phyloP scores from a whole-genome alignment of 495 filamentous ascomycete genomes.

The Lindgomyces ingoldianus region DNA sequence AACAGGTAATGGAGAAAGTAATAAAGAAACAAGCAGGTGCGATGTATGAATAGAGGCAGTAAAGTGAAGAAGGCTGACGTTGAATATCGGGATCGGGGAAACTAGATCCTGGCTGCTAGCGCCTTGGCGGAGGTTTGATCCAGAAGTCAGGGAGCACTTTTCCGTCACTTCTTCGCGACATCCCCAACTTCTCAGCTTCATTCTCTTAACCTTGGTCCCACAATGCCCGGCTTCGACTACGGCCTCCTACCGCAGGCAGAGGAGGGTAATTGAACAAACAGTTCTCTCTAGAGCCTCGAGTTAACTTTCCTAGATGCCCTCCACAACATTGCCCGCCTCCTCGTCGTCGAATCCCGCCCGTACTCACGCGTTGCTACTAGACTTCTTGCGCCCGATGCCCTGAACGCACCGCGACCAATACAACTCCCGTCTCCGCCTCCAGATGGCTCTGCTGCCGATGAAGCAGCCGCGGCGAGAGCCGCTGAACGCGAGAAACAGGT shows the following conservation, averaged over 20 bases:
- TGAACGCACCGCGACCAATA: constrained; percentile 55
- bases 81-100: constrained; percentile 1
- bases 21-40: neutral
- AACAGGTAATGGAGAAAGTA: too few relatives aligned
- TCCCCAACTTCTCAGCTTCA: too few relatives aligned
- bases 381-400: constrained; percentile 64
- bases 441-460: constrained; percentile 57
- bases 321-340: constrained; percentile 78
- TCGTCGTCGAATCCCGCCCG: constrained; percentile 88
- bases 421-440: constrained; percentile 71
- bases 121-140: neutral
- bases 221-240: constrained; percentile 15
- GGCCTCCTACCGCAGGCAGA: constrained; percentile 25
- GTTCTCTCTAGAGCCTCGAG: neutral
- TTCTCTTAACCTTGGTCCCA: too few relatives aligned
- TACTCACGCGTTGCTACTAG: constrained; percentile 88
- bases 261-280: constrained; percentile 20
- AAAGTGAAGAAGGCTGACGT: neutral
- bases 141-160: neutral
- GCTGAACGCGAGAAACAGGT: constrained; percentile 50
- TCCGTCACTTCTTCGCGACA: too few relatives aligned
- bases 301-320: constrained; percentile 62
- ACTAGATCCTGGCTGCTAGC: neutral
- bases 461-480: constrained; percentile 45
- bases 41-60: neutral